A percentile compares a stretch with the other conserved stretches of the same genome.
Evolutionary conservation across 1,284 basidiomycete species (phyloP).

Genomic region (Phaffia rhodozyma): DNA sequence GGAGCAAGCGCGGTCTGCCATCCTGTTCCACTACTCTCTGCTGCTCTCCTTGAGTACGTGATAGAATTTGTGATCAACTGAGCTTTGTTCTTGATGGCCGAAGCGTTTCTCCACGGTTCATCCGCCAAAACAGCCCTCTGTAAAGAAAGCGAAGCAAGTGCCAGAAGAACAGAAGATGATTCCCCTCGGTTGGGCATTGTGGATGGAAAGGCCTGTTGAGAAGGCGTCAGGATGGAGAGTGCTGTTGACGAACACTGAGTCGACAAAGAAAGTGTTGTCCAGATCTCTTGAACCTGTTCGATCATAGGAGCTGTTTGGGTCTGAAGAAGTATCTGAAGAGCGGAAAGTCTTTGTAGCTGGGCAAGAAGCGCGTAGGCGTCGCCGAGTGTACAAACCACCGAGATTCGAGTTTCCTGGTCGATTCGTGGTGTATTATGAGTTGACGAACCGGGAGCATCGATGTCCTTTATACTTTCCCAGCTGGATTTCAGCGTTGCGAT

Average conservation of each 20-base stretch:
- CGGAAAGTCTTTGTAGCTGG: not conserved
- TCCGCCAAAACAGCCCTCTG: not conserved
- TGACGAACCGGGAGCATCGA: not conserved
- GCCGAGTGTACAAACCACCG: constrained; percentile 5
- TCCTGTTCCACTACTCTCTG: constrained; percentile 2
- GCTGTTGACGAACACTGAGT: constrained; percentile 11
- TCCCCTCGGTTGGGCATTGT: not conserved
- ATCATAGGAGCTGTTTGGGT: not conserved
- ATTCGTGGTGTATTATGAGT: not conserved
- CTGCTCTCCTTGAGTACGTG: constrained; percentile 12
- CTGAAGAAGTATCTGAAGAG: not conserved
- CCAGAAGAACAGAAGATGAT: constrained; percentile 1
- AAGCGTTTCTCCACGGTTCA: not conserved
- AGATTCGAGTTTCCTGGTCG: constrained; percentile 1
- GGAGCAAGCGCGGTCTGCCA: not conserved
- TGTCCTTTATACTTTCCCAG: constrained; percentile 1
- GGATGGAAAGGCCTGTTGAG: constrained; percentile 2
- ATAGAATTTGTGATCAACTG: constrained; percentile 5
- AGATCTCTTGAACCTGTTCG: constrained; percentile 3
- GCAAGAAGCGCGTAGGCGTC: constrained; percentile 13
- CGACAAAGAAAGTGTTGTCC: constrained; percentile 7
- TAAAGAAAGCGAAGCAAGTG: constrained; percentile 5
- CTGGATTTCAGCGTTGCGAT: not conserved
- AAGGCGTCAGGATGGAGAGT: constrained; percentile 4
- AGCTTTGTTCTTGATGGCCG: constrained; percentile 1